Evolutionary conservation across 768 basidiomycete species (phyloP), one percentile per base, ranked within the genome.

Genomic region (Boletus rubescentipes): DNA sequence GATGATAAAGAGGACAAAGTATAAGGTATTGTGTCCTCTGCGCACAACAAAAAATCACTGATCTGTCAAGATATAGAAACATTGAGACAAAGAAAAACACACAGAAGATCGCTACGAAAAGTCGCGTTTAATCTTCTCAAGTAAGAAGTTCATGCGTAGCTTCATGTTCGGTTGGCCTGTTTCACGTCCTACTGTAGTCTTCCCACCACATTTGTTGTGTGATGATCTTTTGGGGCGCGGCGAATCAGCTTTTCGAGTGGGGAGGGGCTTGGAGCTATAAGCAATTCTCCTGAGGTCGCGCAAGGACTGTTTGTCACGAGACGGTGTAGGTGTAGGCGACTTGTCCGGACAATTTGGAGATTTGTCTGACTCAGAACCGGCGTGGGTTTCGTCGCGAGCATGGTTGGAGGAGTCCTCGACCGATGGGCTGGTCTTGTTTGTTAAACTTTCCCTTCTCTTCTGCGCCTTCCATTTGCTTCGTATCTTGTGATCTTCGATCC

Each of bases 51-150:
- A 31, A 57, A 50, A 41, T 35, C 34, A 29, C 11, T 7, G 26
- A 32, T 26, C 37, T 35, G 38, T 67, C 31, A 30, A 51, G 15
- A 36, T 18, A n/a, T 31, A 2, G 37, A 34, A 40, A 12, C 16
- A 18, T 26, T 40, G 15, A 18, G 45, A 29, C 3, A 9, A 42
- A 38, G 21, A 10, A 53, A 41, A 38, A 29, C 29, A 51, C 63
- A 11, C 26, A 52, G 55, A n/a, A 18, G 35, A 50, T 53, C 32
- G 42, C 68, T 67, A 83, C 49, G 72, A 64, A 36, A 72, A 67
- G 62, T 86, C 79, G 44, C 79, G 80, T 68, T 90, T 88, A 60
- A 96, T 93, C 72, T 87, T 86, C 68, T 92, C 90, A 53, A 96
- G 79, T 78, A 96, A 78, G 29, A 82, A 85, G 57, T 84, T 83